Percentiles rank a stretch among this genome's conserved stretches.
Conservation (phyloP, 2,329 filamentous ascomycete species). For the Conoideocrella luteorostrata region DNA sequence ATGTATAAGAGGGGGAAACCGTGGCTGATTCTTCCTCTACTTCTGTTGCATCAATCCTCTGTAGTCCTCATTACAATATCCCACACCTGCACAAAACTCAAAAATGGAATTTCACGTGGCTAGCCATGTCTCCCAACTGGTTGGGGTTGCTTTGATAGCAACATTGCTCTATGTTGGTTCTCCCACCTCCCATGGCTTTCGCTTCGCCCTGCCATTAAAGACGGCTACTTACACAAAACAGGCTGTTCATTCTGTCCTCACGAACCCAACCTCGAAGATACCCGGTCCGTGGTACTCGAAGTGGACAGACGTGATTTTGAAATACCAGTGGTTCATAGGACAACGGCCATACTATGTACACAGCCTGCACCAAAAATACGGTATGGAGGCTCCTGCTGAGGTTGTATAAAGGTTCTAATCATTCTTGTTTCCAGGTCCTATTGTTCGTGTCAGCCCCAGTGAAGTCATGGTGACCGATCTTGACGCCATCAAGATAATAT, state of each 20-base stretch:
- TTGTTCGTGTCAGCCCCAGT: constrained; percentile 19
- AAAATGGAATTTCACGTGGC: background rate
- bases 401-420: background rate
- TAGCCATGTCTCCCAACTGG: background rate
- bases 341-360: constrained; percentile 14
- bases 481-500: constrained; percentile 23
- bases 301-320: constrained; percentile 13
- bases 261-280: constrained; percentile 12
- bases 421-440: constrained; percentile 12
- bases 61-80: too few relatives aligned
- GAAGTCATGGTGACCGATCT: constrained; percentile 17
- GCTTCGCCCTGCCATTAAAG: background rate
- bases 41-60: too few relatives aligned
- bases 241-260: background rate
- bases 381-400: constrained; percentile 6
- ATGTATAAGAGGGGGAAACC: too few relatives aligned
- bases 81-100: background rate
- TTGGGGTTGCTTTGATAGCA: constrained; percentile 1
- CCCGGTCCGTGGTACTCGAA: constrained; percentile 20
- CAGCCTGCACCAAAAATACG: constrained; percentile 18
- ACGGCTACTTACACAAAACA: background rate
- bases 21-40: too few relatives aligned
- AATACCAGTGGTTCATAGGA: constrained; percentile 14
- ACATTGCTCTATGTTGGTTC: constrained; percentile 3
- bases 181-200: background rate